Evolutionary conservation across 225 moss, liverwort and hornwort species (phyloP), one percentile per base, ranked within the genome.

Genomic region (Sphagnum contortum): DNA sequence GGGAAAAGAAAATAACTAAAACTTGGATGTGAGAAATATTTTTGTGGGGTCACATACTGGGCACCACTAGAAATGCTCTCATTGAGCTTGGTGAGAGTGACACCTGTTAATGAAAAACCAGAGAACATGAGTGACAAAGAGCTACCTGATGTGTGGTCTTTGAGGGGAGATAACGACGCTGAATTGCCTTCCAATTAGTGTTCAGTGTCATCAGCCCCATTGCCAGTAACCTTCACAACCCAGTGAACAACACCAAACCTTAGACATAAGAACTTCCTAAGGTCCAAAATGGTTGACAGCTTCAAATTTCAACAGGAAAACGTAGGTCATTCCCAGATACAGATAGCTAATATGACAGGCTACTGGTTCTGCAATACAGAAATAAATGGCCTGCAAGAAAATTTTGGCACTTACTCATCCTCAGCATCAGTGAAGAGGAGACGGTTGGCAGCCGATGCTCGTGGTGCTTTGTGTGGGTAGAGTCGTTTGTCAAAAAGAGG

Each of bases 201-300:
- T 93, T 98, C 65, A 79, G 87, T 64, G 79, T 84, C 93, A 98
- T 87, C 60, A 98, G 71, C 9, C 98, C 98, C 93, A 98, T 91
- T 56, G 98, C 98, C 73, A 98, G 79, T 64, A 98, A 78, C 76
- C 93, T 98, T 49, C 45, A 54, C 45, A 57, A 80, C 68, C 72
- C 66, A 56, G 44, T 29, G 29, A 29, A 29, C 29, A 69, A 29
- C 45, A 80, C 60, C 49, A 57, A 60, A 44, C 52, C 52, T 9
- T 9, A 52, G 52, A 5, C 7, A 52, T 9, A 52, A 29, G 29
- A 29, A 29, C 1, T 29, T 29, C 29, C 29, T 29, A 29, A 29
- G 29, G 29, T 29, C 29, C 29, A 29, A 0, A 29, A 29, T 29
- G 29, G 29, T 29, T 1, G 1, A 29, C 29, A 29, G 29, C 29